Evolutionary conservation across 2,329 filamentous ascomycete genomes (phyloP).

Genomic region (Aspergillus sp.): DNA sequence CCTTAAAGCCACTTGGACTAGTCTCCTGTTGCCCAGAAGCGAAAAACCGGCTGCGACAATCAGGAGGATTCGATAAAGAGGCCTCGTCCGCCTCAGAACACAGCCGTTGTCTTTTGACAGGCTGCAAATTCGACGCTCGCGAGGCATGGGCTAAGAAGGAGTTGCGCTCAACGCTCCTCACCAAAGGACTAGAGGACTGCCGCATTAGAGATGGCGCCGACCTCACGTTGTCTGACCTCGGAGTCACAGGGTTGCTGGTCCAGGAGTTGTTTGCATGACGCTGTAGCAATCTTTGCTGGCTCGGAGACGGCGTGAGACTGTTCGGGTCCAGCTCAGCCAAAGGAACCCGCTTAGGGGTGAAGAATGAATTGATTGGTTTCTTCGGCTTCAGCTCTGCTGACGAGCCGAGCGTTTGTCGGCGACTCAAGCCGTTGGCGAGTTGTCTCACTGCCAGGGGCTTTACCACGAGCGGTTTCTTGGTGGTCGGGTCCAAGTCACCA

Average conservation of each 20-base stretch:
- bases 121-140: conserved; percentile 44
- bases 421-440: conserved; percentile 34
- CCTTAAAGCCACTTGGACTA: conserved; percentile 42
- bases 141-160: conserved; percentile 41
- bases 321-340: conserved; percentile 69
- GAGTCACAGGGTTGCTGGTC: conserved; percentile 52
- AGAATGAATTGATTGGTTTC: conserved; percentile 64
- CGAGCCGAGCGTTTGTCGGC: conserved; percentile 43
- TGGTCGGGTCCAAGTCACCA: conserved; percentile 86
- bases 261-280: conserved; percentile 55
- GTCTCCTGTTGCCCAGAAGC: conserved; percentile 27
- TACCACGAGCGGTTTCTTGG: conserved; percentile 64
- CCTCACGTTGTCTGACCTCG: conserved; percentile 34
- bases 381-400: conserved; percentile 57
- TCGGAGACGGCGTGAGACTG: conserved; percentile 64
- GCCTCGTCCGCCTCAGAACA: conserved; percentile 49
- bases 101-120: conserved; percentile 52
- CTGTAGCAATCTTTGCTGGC: conserved; percentile 59
- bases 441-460: conserved; percentile 34
- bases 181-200: conserved; percentile 41
- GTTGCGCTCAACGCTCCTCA: conserved; percentile 41
- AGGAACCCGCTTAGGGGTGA: conserved; percentile 62
- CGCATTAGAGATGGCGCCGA: conserved; percentile 37
- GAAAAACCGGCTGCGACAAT: conserved; percentile 52
- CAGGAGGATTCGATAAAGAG: conserved; percentile 28